Base-by-base conservation (phyloP, 75 land plant genomes). In the Cryptomeria japonica region DNA sequence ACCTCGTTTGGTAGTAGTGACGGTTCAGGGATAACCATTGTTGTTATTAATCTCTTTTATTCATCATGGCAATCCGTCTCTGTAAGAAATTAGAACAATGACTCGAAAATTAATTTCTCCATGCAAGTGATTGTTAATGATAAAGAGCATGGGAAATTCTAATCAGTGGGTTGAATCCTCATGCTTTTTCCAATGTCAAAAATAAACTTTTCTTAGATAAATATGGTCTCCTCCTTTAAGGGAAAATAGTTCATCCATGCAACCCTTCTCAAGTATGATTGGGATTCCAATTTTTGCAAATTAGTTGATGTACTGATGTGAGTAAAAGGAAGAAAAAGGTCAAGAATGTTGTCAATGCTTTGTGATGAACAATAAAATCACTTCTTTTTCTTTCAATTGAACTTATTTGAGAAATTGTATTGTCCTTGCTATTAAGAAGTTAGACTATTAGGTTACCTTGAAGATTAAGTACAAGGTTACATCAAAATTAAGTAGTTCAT, bases 201-300 rank as follows among this genome's bases (percentile, higher is more conserved):
- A 87, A 86, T 44, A 96, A 93, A 85, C 92, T 92, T 86, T 84
- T 89, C 86, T 93, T 72, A 96, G 53, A 75, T 92, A 94, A 41
- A 96, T 87, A 9, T 86, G 87, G 6, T 94, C 97, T 38, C 95
- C 95, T 84, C 92, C 94, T 49, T 94, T 89, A 42, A 96, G 89
- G 14, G 88, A 80, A 58, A 94, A 88, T 34, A 91, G 53, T 38
- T 94, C 91, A 86, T 96, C 96, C 92, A 91, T 92, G 38, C 58
- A 55, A 10, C 97, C 97, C 84, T 89, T 94, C 85, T 96, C 92
- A 36, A 96, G 88, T 51, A 94, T 87, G 9, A 88, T 39, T 11
- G 78, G 90, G 42, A 89, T 90, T 84, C 46, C 46, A 84, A 84
- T 84, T 15, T 38, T 77, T 53, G 87, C 41, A 32, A 34, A 28